phyloP scores from a whole-genome alignment of 441 rosid genomes.

The Raphanus hybrid region DNA sequence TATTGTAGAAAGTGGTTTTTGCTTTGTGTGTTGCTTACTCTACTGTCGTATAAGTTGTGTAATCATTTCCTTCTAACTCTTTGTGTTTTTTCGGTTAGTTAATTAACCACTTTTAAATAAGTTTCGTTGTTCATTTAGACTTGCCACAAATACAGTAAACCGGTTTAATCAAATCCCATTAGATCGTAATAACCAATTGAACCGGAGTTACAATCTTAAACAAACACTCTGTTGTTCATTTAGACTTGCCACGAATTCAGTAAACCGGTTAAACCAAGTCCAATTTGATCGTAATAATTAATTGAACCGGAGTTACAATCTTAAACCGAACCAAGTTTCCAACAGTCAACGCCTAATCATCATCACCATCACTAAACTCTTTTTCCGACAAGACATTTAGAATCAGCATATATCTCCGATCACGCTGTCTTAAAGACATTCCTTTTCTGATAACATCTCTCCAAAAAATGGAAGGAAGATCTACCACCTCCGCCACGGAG shows the following conservation, averaged over 20 bases:
- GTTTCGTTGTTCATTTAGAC: background rate
- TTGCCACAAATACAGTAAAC: background rate
- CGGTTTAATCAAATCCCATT: background rate
- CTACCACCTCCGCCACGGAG: constrained; percentile 20
- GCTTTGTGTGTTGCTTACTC: constrained; percentile 23
- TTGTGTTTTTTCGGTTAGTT: background rate
- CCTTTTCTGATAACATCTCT: background rate
- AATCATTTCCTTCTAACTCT: background rate
- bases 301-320: background rate
- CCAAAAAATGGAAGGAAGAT: constrained; percentile 31
- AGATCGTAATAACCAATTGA: background rate
- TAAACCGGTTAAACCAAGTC: background rate
- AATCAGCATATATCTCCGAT: background rate
- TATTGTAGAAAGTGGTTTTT: background rate
- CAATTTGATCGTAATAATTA: background rate
- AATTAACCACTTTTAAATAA: background rate
- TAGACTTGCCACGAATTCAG: background rate
- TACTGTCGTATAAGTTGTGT: background rate
- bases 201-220: background rate
- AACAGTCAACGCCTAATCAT: background rate
- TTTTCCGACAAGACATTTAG: constrained; percentile 4
- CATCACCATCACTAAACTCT: background rate
- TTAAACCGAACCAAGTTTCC: constrained; percentile 9
- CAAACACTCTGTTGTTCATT: background rate
- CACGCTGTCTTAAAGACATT: background rate